phyloP scores from a whole-genome alignment of 345 rosid genomes.

The Sisymbrium altissimum region DNA sequence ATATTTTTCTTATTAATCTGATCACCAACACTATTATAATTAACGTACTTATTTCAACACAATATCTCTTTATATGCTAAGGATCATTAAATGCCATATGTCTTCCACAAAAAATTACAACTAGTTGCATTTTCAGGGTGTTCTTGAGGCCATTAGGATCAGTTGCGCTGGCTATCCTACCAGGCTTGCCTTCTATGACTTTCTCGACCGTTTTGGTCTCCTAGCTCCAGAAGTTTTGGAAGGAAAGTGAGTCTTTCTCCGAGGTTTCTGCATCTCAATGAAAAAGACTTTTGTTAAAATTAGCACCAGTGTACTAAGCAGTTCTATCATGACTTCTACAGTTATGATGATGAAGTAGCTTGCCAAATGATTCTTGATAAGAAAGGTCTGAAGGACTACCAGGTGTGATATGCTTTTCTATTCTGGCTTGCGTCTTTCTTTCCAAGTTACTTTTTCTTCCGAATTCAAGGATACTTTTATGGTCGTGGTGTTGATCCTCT shows the following conservation, averaged over 20 bases:
- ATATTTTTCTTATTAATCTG: not conserved
- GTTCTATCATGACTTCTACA: slow-evolving; percentile 31
- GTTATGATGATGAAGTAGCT: slow-evolving; percentile 81
- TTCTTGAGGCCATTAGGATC: slow-evolving; percentile 97
- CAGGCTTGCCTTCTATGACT: slow-evolving; percentile 85
- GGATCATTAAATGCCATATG: slow-evolving; percentile 14
- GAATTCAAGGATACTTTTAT: not conserved
- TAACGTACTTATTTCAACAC: slow-evolving; percentile 13
- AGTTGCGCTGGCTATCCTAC: slow-evolving; percentile 99
- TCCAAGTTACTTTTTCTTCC: not conserved
- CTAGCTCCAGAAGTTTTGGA: slow-evolving; percentile 95
- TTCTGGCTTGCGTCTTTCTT: slow-evolving; percentile 17
- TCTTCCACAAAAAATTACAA: slow-evolving; percentile 5
- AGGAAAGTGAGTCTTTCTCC: slow-evolving; percentile 57
- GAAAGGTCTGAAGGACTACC: slow-evolving; percentile 87
- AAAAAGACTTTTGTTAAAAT: slow-evolving; percentile 11
- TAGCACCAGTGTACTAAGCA: slow-evolving; percentile 20
- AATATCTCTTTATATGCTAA: not conserved
- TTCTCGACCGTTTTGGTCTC: slow-evolving; percentile 92
- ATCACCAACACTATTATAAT: not conserved
- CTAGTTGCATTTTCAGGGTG: slow-evolving; percentile 41
- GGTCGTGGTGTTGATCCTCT: not conserved
- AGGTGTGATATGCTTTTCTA: slow-evolving; percentile 48
- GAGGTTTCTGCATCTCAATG: slow-evolving; percentile 12
- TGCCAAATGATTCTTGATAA: slow-evolving; percentile 89